Evolutionary conservation across 495 filamentous ascomycete genomes (phyloP), one percentile per base, ranked within the genome.

Genomic region (Aspergillus leporis): DNA sequence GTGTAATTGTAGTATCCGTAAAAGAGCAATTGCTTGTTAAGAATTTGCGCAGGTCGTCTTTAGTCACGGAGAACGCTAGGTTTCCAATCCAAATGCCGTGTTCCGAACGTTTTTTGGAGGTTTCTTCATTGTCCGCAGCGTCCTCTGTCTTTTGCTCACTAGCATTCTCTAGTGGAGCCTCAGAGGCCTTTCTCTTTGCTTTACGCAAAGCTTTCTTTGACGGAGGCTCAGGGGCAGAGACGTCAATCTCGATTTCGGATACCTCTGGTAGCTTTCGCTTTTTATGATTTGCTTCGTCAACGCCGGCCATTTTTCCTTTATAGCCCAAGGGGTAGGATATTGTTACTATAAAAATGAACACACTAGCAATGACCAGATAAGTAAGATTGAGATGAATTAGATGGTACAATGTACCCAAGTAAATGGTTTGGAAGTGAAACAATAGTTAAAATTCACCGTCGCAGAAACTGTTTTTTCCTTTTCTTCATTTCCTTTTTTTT

Each of bases 31-130:
- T 82, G 48, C 82, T 82, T n/a, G 85, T 85, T 19, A 98, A 73
- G 77, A 95, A 97, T 38, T 78, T 80, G 55, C 85, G 82, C 48
- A 98, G 77, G 56, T 90, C 87, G 9, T 80, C 74, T 60, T 88
- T 85, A 53, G 86, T 93, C 31, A 85, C 73, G n/a, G 81, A 82
- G 78, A 91, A 99, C 13, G 85, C 83, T 30, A 99, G 75, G 74
- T 99, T 99, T 60, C 94, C 94, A 61, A 99, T 91, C 94, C 94
- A 99, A 53, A 98, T 82, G 36, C 93, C 90, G 70, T 90, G 83
- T 14, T 89, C 84, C 7, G 90, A 90, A 50, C 90, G 88, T 58
- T 87, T 84, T 62, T 80, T 75, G 52, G 79, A 12, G 25, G 58
- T 25, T 8, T 60, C 36, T 59, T 79, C 71, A 13, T 74, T 68